Percentiles rank a stretch among this genome's conserved stretches.
These are phyloP conservation scores for Rhinocladiella similis DNA, from an alignment of 2,329 filamentous ascomycete genomes.

Conservation along the genomic window DNA sequence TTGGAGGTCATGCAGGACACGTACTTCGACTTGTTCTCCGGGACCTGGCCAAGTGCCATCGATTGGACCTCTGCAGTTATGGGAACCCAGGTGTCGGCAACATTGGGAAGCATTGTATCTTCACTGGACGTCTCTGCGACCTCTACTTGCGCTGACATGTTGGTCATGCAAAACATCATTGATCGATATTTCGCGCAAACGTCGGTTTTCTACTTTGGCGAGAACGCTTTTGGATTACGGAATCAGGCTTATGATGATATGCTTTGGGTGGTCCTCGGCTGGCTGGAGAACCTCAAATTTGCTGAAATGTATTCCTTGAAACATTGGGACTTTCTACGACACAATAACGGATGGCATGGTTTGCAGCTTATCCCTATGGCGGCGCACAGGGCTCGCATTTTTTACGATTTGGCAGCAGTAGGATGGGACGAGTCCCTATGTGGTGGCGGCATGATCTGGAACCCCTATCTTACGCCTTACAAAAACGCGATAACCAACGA, in stretches of 20 bases:
- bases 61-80: slow-evolving; percentile 93
- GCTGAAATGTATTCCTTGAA: slow-evolving; percentile 66
- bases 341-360: slow-evolving; percentile 65
- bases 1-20: slow-evolving; percentile 73
- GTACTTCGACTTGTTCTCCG: slow-evolving; percentile 76
- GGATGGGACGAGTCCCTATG: slow-evolving; percentile 85
- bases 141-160: slow-evolving; percentile 37
- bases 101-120: slow-evolving; percentile 67
- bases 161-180: slow-evolving; percentile 72
- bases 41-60: slow-evolving; percentile 81
- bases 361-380: slow-evolving; percentile 73
- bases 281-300: slow-evolving; percentile 81
- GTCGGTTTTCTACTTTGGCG: slow-evolving; percentile 79
- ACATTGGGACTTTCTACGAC: slow-evolving; percentile 51
- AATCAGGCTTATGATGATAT: slow-evolving; percentile 89
- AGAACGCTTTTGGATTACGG: slow-evolving; percentile 73
- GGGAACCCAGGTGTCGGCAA: slow-evolving; percentile 74
- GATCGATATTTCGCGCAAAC: slow-evolving; percentile 78
- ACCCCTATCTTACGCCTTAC: slow-evolving; percentile 74
- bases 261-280: slow-evolving; percentile 90
- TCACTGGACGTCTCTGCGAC: slow-evolving; percentile 44
- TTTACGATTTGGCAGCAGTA: slow-evolving; percentile 75
- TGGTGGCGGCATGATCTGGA: slow-evolving; percentile 89
- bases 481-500: slow-evolving; percentile 98
- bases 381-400: slow-evolving; percentile 77